Base-by-base conservation (phyloP, 2,329 filamentous ascomycete genomes). In the Sporothrix schenckii region DNA sequence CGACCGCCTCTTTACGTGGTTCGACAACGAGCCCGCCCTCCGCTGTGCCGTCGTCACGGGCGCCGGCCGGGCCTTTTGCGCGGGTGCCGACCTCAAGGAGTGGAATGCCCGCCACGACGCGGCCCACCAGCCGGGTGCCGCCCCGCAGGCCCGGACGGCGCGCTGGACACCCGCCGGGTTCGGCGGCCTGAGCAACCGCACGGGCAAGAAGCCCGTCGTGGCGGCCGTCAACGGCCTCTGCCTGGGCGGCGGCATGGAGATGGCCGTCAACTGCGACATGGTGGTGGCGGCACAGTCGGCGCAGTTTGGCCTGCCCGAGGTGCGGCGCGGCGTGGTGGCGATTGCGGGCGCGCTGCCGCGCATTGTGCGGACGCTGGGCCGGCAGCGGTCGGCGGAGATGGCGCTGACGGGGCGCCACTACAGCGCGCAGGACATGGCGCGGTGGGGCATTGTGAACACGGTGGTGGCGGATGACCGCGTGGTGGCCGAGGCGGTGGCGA, bases 161-260 rank as follows among this genome's bases (percentile, higher is more conserved):
- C 71, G 19, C 53, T 80, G 80, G 77, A 76, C 81, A 0, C 75
- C 81, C 0, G 79, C 81, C 1, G 90, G 90, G 1, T 91, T 92
- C 72, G 89, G 87, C 30, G 90, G 86, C 0, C 80, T 93, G 44
- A 88, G 86, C 69, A 88, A 91, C 73, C 84, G 91, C 34, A 78
- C 80, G 5, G 91, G 91, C 63, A 88, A 87, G 79, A 94, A 94
- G 76, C 92, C 92, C 6, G 84, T 94, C 69, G 85, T 94, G 39
- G 90, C 89, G 1, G 92, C 91, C 0, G 89, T 94, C 24, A 92
- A 93, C 76, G 92, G 92, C 7, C 81, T 91, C 21, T 91, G 90
- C 71, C 84, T 92, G 60, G 92, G 92, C 49, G 92, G 91, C 68
- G 92, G 91, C 1, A 89, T 91, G 79, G 92, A 94, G 81, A 92